phyloP scores from a whole-genome alignment of 2,329 filamentous ascomycete species.

The Xylaria sp. region DNA sequence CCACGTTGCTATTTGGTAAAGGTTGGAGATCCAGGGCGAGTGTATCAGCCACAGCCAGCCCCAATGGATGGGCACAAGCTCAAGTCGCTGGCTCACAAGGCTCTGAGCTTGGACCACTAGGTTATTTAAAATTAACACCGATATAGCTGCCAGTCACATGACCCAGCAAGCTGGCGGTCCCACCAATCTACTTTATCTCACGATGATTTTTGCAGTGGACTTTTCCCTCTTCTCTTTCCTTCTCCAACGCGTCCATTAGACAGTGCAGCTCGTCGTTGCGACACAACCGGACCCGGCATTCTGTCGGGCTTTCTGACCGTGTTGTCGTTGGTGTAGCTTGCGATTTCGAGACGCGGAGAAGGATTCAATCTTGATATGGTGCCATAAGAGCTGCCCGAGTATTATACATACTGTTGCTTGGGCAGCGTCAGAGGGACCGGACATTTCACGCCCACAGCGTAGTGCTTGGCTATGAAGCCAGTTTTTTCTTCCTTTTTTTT shows the following conservation, averaged over 20 bases:
- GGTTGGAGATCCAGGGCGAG: no score
- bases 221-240: constrained; percentile 40
- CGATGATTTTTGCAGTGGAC: constrained; percentile 18
- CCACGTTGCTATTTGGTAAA: constrained; percentile 15
- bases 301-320: constrained; percentile 63
- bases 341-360: constrained; percentile 56
- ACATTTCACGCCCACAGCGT: constrained; percentile 61
- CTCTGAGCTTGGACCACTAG: neutral
- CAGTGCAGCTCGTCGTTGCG: constrained; percentile 77
- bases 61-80: neutral
- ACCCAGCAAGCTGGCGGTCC: constrained; percentile 15
- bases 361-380: constrained; percentile 48
- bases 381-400: constrained; percentile 76
- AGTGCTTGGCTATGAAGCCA: no score
- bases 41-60: constrained; percentile 1
- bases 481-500: no score
- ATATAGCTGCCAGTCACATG: constrained; percentile 25
- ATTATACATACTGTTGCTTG: constrained; percentile 61
- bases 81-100: no score
- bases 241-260: constrained; percentile 76
- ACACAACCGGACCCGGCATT: constrained; percentile 65
- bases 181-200: constrained; percentile 24
- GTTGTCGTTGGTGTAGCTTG: constrained; percentile 58
- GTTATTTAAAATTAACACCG: neutral
- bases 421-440: constrained; percentile 83